Evolutionary conservation across 352 stramenopile genomes (phyloP).

Genomic region (Globisporangium perplexum): DNA sequence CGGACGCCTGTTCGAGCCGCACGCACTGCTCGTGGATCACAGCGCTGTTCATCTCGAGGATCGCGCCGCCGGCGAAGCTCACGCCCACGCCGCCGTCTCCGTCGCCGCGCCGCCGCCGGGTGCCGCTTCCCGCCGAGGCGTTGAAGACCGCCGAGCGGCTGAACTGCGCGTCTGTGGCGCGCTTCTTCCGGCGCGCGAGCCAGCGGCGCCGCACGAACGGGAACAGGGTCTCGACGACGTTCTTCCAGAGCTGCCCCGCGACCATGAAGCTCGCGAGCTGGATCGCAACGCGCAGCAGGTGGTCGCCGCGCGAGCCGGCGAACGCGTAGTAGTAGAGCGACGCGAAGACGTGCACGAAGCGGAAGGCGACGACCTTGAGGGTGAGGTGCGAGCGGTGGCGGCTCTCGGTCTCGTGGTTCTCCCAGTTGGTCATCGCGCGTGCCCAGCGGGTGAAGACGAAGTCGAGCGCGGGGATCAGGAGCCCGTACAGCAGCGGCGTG

Average conservation of each 20-base stretch:
- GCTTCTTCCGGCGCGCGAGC: conserved; percentile 44
- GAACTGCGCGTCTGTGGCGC: conserved; percentile 53
- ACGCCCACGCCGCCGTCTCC: too few relatives aligned
- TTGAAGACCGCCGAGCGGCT: conserved; percentile 63
- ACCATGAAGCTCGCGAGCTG: conserved; percentile 93
- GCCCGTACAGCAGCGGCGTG: conserved; percentile 82
- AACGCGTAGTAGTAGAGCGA: conserved; percentile 97
- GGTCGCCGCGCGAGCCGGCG: conserved; percentile 28
- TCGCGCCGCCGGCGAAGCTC: background rate
- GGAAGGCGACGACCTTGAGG: conserved; percentile 98
- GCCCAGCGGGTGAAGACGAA: conserved; percentile 84
- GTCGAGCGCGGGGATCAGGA: conserved; percentile 80
- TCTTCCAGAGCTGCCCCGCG: conserved; percentile 91
- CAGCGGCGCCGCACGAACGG: conserved; percentile 52
- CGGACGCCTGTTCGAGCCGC: conserved; percentile 71
- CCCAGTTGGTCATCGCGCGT: conserved; percentile 89
- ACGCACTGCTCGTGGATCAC: conserved; percentile 77
- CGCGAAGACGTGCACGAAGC: conserved; percentile 95
- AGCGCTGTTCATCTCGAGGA: conserved; percentile 19
- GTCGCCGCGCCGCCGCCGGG: background rate
- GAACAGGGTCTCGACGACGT: conserved; percentile 89
- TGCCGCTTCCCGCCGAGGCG: conserved; percentile 3
- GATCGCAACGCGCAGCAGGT: conserved; percentile 88
- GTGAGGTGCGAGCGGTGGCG: conserved; percentile 91
- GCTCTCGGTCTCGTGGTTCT: conserved; percentile 89